These are phyloP conservation scores for Kluyveromyces aestuarii DNA, from an alignment of 805 yeast genomes.

Conservation along the genomic window DNA sequence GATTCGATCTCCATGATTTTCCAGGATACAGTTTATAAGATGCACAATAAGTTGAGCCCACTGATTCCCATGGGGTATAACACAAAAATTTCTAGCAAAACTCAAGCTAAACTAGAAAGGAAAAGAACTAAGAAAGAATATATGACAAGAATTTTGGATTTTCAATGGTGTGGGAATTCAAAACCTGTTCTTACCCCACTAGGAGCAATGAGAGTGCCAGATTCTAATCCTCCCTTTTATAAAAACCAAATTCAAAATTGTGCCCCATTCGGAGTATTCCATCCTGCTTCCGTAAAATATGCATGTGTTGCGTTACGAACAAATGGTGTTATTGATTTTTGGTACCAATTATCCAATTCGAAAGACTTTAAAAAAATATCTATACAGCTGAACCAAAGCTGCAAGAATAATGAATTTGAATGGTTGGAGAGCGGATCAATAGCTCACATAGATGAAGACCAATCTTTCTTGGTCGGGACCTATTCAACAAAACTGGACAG, in stretches of 20 bases:
- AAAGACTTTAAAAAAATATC: conserved; percentile 29
- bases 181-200: conserved; percentile 25
- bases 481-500: conserved; percentile 20
- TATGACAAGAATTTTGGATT: conserved; percentile 30
- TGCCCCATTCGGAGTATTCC: conserved; percentile 27
- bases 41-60: conserved; percentile 19
- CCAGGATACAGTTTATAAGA: conserved; percentile 31
- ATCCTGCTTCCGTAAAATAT: conserved; percentile 31
- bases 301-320: conserved; percentile 28
- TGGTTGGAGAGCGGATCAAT: conserved; percentile 26
- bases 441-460: conserved; percentile 27
- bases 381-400: conserved; percentile 20
- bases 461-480: conserved; percentile 22
- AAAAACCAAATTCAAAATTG: conserved; percentile 27
- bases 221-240: conserved; percentile 13
- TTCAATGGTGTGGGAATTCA: conserved; percentile 36
- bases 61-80: conserved; percentile 10
- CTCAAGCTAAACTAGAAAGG: conserved; percentile 27
- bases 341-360: conserved; percentile 32
- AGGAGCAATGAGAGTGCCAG: conserved; percentile 24
- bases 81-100: conserved; percentile 25
- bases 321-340: conserved; percentile 29
- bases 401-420: conserved; percentile 20
- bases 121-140: conserved; percentile 30
- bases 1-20: conserved; percentile 29